phyloP scores from a whole-genome alignment of 2,329 filamentous ascomycete species.

The Corinectria fuckeliana region DNA sequence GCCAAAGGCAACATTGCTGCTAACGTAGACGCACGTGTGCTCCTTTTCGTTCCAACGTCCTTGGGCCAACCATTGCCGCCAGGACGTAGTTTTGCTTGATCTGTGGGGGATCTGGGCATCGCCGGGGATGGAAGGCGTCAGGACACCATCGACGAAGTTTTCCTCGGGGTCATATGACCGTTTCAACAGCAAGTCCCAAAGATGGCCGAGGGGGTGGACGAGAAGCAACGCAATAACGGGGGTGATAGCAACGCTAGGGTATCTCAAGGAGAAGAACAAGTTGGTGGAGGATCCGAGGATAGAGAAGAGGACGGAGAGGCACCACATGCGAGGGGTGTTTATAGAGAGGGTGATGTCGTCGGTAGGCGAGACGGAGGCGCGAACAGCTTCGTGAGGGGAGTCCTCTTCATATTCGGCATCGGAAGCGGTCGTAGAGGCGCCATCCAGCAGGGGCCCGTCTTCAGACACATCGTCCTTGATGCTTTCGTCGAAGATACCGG shows the following conservation, averaged over 20 bases:
- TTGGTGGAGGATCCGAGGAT: slow-evolving; percentile 84
- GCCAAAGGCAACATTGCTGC: slow-evolving; percentile 87
- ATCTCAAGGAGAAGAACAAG: slow-evolving; percentile 87
- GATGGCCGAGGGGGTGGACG: slow-evolving; percentile 80
- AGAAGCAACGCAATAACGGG: slow-evolving; percentile 87
- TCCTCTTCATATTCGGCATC: slow-evolving; percentile 67
- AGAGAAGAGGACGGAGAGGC: slow-evolving; percentile 78
- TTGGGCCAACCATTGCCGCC: slow-evolving; percentile 78
- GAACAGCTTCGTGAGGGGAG: slow-evolving; percentile 79
- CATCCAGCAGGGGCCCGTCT: slow-evolving; percentile 45
- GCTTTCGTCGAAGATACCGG: slow-evolving; percentile 52
- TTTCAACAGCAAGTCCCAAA: slow-evolving; percentile 80
- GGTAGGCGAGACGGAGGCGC: slow-evolving; percentile 77
- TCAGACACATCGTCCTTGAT: slow-evolving; percentile 49
- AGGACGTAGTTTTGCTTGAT: slow-evolving; percentile 45
- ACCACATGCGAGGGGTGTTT: slow-evolving; percentile 89
- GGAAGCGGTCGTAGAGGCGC: slow-evolving; percentile 48
- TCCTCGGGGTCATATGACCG: slow-evolving; percentile 59
- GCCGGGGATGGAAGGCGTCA: slow-evolving; percentile 30
- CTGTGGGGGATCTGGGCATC: slow-evolving; percentile 25
- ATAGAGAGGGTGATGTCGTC: slow-evolving; percentile 82
- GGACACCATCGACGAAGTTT: slow-evolving; percentile 58
- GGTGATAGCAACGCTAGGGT: slow-evolving; percentile 88
- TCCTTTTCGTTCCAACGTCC: slow-evolving; percentile 89
- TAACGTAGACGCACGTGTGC: slow-evolving; percentile 87